Percentiles rank a stretch among this genome's conserved stretches.
phyloP scores from a whole-genome alignment of 768 basidiomycete species.

The Pholiota microspora region DNA sequence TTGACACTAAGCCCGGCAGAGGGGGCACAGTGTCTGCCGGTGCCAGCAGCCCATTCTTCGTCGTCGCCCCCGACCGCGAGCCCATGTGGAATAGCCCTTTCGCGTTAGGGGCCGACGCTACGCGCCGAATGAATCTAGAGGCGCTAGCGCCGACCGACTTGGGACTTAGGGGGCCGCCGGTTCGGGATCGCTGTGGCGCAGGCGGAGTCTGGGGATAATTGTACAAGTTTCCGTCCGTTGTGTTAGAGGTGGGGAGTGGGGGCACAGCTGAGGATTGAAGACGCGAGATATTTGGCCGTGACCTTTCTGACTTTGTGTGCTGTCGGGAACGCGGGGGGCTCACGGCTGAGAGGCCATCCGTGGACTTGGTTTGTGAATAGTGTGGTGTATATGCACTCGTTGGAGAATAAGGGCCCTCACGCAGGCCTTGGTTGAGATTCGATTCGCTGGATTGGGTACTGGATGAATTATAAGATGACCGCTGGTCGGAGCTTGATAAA shows the following conservation, averaged over 20 bases:
- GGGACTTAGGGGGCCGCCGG: constrained; percentile 59
- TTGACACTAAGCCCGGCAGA: constrained; percentile 46
- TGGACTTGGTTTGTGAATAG: constrained; percentile 33
- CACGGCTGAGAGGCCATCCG: constrained; percentile 37
- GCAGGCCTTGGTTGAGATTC: constrained; percentile 33
- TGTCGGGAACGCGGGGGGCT: constrained; percentile 30
- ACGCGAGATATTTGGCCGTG: constrained; percentile 19
- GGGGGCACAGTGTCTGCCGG: constrained; percentile 63
- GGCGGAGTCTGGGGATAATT: constrained; percentile 27
- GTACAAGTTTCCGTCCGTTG: constrained; percentile 11
- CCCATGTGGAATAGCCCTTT: constrained; percentile 80
- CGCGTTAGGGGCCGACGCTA: constrained; percentile 95
- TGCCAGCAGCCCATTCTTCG: constrained; percentile 77
- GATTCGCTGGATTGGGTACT: constrained; percentile 76
- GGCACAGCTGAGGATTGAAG: constrained; percentile 21
- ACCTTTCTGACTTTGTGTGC: constrained; percentile 45
- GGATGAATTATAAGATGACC: constrained; percentile 79
- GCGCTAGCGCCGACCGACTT: constrained; percentile 71
- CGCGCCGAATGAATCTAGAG: constrained; percentile 88
- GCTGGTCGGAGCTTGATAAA: constrained; percentile 58
- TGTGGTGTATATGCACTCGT: constrained; percentile 29
- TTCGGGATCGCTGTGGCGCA: constrained; percentile 43
- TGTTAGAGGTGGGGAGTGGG: constrained; percentile 44
- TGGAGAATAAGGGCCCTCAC: constrained; percentile 25
- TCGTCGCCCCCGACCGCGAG: constrained; percentile 53